Evolutionary conservation across 768 basidiomycete species (phyloP), one percentile per base, ranked within the genome.

Genomic region (Mycena galopus): DNA sequence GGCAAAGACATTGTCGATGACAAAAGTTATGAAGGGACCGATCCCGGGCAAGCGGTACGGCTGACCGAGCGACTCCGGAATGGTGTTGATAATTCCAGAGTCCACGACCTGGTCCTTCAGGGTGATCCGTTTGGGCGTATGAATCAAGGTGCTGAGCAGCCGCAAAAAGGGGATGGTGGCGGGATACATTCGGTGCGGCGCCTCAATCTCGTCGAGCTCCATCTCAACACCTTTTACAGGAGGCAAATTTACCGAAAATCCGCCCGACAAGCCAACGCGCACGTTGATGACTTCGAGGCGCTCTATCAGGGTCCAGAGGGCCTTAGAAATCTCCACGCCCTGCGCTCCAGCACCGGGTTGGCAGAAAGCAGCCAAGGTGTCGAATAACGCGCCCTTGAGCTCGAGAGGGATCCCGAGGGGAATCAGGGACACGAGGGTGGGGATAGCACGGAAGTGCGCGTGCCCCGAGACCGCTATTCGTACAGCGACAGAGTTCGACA

Each of bases 201-300:
- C 85, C 81, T 99, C 97, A 62, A 96, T 90, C 75, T 96, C 93
- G 75, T 96, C 96, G 73, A 98, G 82, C 79, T 97, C 96, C 6
- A 93, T 88, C 73, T 97, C 92, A 4, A 96, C 92, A 0, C 96
- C 96, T 77, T 92, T 93, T 14, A 88, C 88, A 25, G 91, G 86
- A 4, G 89, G 85, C 9, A 92, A 77, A 51, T 86, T 80, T 27
- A 84, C 77, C 19, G 86, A 84, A 17, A 85, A 83, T 4, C 86
- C 83, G 25, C 83, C 80, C 0, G 80, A 70, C 7, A 84, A 67
- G 9, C 82, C 78, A 0, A 84, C 80, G 33, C 93, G 90, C 11
- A 94, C 91, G 73, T 94, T 94, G 80, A 92, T 94, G 37, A 96
- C 91, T 77, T 96, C 96, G 25, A 91, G 83, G 60, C 91, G 88